Evolutionary conservation across 306 rosid species (phyloP).

Genomic region (Comarum palustre): DNA sequence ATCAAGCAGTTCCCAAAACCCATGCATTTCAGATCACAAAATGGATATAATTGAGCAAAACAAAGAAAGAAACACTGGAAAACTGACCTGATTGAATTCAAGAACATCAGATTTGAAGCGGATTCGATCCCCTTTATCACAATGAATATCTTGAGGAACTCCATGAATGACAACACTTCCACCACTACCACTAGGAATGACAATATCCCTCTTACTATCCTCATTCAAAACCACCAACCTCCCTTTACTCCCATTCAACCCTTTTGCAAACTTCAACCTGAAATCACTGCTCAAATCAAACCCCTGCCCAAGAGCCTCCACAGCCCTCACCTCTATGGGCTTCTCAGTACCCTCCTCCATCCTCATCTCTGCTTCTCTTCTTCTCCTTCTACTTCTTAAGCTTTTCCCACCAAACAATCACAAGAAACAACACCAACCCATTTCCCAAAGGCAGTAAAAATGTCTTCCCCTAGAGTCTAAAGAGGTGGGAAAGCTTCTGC

Average conservation of each 20-base stretch:
- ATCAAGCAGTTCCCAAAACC: background rate
- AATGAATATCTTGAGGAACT: constrained; percentile 75
- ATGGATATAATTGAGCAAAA: background rate
- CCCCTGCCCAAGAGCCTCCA: constrained; percentile 82
- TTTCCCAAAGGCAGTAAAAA: background rate
- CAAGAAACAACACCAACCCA: constrained; percentile 4
- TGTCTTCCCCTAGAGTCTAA: background rate
- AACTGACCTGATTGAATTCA: constrained; percentile 70
- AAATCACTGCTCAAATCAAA: constrained; percentile 85
- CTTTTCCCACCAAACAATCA: background rate
- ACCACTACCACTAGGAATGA: constrained; percentile 54
- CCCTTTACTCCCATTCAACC: constrained; percentile 31
- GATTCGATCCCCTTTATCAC: constrained; percentile 92
- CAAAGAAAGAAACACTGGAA: background rate
- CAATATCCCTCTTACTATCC: constrained; percentile 58
- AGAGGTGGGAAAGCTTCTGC: background rate
- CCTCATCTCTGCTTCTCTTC: constrained; percentile 16
- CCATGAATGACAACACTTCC: constrained; percentile 51
- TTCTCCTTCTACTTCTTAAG: background rate
- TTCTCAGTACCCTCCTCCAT: constrained; percentile 33
- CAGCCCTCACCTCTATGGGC: constrained; percentile 52
- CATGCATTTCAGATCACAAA: background rate
- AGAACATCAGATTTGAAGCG: constrained; percentile 91
- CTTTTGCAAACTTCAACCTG: constrained; percentile 73
- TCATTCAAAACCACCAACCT: constrained; percentile 78